Conservation (phyloP, 257 asterid genomes). For the Scutellaria barbata region DNA sequence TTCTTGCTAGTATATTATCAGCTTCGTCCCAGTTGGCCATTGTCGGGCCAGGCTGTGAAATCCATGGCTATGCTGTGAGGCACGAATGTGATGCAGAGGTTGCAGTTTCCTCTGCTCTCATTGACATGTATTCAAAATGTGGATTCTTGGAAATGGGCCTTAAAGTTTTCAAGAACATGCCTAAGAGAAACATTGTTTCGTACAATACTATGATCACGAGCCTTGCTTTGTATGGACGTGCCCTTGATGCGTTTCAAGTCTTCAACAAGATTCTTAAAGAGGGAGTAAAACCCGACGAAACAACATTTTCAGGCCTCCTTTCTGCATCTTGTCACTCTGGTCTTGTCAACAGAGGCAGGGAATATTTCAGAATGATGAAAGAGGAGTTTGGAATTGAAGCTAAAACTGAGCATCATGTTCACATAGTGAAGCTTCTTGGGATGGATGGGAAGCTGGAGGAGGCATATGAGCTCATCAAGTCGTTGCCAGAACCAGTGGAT, state of each 20-base stretch:
- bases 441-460: slow-evolving; percentile 67
- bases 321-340: slow-evolving; percentile 85
- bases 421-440: slow-evolving; percentile 90
- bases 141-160: slow-evolving; percentile 72
- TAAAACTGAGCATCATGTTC: slow-evolving; percentile 67
- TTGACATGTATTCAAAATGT: slow-evolving; percentile 90
- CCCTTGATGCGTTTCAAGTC: slow-evolving; percentile 53
- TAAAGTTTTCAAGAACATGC: slow-evolving; percentile 58
- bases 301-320: slow-evolving; percentile 70
- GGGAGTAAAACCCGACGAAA: slow-evolving; percentile 65
- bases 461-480: slow-evolving; percentile 62
- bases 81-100: slow-evolving; percentile 43
- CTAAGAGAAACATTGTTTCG: slow-evolving; percentile 53
- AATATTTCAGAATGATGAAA: slow-evolving; percentile 58
- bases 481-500: slow-evolving; percentile 53
- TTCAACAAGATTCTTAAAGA: slow-evolving; percentile 52
- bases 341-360: slow-evolving; percentile 57
- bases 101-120: slow-evolving; percentile 72
- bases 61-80: slow-evolving; percentile 75
- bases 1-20: slow-evolving; percentile 59
- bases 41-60: slow-evolving; percentile 65
- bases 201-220: slow-evolving; percentile 65
- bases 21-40: slow-evolving; percentile 58
- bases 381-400: slow-evolving; percentile 53
- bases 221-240: slow-evolving; percentile 72